Conservation (phyloP, 1,284 basidiomycete genomes). For the Calocybe gambosa region DNA sequence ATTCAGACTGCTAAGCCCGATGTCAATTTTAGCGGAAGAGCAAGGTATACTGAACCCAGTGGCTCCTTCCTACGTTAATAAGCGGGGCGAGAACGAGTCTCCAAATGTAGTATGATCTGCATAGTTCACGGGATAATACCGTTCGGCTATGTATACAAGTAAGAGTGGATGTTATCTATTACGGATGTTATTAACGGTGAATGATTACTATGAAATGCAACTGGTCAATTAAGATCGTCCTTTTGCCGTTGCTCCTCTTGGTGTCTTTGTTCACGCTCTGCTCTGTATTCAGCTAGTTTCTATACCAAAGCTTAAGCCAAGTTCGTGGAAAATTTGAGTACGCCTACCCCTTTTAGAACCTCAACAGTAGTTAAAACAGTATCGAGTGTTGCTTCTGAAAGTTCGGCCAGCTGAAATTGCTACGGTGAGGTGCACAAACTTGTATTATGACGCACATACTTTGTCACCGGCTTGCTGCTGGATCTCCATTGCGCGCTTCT, state of each 20-base stretch:
- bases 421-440: slow-evolving; percentile 1
- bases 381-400: slow-evolving; percentile 68
- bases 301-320: slow-evolving; percentile 21
- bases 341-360: slow-evolving; percentile 50
- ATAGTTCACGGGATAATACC: not conserved
- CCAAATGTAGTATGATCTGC: not conserved
- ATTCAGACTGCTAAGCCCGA: slow-evolving; percentile 3
- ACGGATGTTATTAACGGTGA: not conserved
- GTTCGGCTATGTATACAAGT: not conserved
- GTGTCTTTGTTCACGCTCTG: slow-evolving; percentile 42
- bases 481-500: slow-evolving; percentile 36
- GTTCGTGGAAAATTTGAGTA: slow-evolving; percentile 9
- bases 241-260: slow-evolving; percentile 24
- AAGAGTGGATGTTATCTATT: not conserved
- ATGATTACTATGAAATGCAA: not conserved
- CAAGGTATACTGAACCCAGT: slow-evolving; percentile 63
- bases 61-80: slow-evolving; percentile 53
- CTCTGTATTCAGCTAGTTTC: slow-evolving; percentile 59
- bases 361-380: slow-evolving; percentile 50
- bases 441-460: slow-evolving; percentile 30
- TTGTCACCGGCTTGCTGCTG: slow-evolving; percentile 49
- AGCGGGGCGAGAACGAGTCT: slow-evolving; percentile 8
- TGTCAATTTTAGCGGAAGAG: slow-evolving; percentile 54
- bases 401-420: slow-evolving; percentile 45
- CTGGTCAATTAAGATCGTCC: not conserved